These are phyloP conservation scores for Phytophthora boehmeriae DNA, from an alignment of 352 stramenopile genomes.

Conservation along the genomic window DNA sequence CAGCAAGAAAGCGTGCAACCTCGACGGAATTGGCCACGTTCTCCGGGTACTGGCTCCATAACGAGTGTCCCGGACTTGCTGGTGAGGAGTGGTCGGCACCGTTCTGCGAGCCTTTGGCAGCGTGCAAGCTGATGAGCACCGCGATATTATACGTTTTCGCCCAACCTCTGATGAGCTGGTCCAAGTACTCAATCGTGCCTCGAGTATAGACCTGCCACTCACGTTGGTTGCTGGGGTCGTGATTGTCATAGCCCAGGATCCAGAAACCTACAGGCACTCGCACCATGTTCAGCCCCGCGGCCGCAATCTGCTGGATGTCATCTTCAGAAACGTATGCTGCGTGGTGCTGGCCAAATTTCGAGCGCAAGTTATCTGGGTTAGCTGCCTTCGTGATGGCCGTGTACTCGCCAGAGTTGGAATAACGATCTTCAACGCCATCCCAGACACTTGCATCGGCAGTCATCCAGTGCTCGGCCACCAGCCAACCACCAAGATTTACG, in stretches of 20 bases:
- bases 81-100: conserved; percentile 47
- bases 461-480: conserved; percentile 88
- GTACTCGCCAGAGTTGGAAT: conserved; percentile 65
- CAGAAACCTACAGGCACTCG: conserved; percentile 66
- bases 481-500: conserved; percentile 86
- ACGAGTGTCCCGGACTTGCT: conserved; percentile 40
- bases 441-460: conserved; percentile 56
- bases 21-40: conserved; percentile 69
- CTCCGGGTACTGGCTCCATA: conserved; percentile 64
- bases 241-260: conserved; percentile 53
- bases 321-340: conserved; percentile 69
- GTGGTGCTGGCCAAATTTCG: conserved; percentile 59
- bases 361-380: conserved; percentile 35
- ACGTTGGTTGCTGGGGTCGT: conserved; percentile 32
- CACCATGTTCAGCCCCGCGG: conserved; percentile 58
- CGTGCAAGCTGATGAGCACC: conserved; percentile 58
- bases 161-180: conserved; percentile 54
- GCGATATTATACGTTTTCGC: conserved; percentile 56
- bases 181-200: conserved; percentile 47
- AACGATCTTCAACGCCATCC: conserved; percentile 45
- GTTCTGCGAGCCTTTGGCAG: conserved; percentile 62
- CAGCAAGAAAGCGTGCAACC: conserved; percentile 55
- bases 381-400: conserved; percentile 58
- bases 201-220: conserved; percentile 50
- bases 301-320: conserved; percentile 54